Base-by-base conservation (phyloP, 1,284 basidiomycete genomes). In the Malassezia nana region DNA sequence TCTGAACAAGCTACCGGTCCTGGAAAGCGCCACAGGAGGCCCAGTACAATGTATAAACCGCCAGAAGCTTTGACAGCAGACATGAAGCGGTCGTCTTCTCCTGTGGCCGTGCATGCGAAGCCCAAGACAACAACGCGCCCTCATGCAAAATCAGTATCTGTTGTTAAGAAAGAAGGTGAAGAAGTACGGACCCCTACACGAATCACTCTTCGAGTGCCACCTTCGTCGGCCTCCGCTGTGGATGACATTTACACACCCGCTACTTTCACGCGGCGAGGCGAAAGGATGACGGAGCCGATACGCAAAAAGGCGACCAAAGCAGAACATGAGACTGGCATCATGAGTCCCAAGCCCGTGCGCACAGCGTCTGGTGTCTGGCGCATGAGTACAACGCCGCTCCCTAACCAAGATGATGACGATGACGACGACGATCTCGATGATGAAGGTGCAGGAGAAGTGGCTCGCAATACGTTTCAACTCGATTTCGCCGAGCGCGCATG, bases 21-120 rank as follows among this genome's bases (percentile, higher is more conserved):
- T 1, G 62, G 65, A 7, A 67, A 67, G 45, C 59, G 63, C 29
- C 62, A 65, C 43, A 61, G 64, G 38, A 62, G 64, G 13, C 64
- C 64, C 9, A 64, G 63, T 57, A 57, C 58, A 54, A 66, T 66
- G 65, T 65, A 66, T 50, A 56, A 58, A 32, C 64, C 64, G 0
- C 64, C 64, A 25, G 60, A 63, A 44, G 63, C 64, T 18, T 51
- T 66, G 39, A 66, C 64, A 32, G 52, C 62, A 2, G 59, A 57
- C 35, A 47, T 57, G 7, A 59, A 54, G 7, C 53, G 55, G 7
- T 42, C 54, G 2, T 32, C n/a, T n/a, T n/a, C 41, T 15, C 16
- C 41, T 35, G 38, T 29, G 20, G 18, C 28, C 30, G 6, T 24
- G 20, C 10, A 16, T 22, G 20, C 35, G 16, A 38, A 38, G 38